phyloP scores from a whole-genome alignment of 768 basidiomycete genomes.

The Kwoniella sp. region DNA sequence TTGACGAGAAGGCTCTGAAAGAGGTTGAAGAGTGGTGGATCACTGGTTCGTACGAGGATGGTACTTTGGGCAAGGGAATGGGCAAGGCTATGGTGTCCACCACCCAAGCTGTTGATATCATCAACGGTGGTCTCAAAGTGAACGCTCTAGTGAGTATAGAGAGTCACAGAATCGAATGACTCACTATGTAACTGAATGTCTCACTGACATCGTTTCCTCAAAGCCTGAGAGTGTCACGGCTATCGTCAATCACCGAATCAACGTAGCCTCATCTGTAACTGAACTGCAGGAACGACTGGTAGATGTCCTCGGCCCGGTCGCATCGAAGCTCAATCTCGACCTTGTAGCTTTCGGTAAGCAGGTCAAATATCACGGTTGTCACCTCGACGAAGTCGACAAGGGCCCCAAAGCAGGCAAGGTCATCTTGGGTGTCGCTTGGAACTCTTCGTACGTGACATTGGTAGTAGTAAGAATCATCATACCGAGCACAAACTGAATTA shows the following conservation, averaged over 20 bases:
- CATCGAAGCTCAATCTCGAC: constrained; percentile 41
- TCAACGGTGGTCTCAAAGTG: constrained; percentile 48
- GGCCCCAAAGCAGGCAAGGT: constrained; percentile 40
- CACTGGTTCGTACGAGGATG: constrained; percentile 27
- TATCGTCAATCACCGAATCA: constrained; percentile 53
- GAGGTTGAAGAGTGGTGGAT: constrained; percentile 54
- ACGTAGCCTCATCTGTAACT: constrained; percentile 38
- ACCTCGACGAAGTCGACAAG: constrained; percentile 6
- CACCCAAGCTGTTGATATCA: constrained; percentile 48
- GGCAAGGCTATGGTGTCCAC: constrained; percentile 42
- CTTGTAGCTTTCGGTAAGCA: constrained; percentile 44
- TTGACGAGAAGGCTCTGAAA: constrained; percentile 60
- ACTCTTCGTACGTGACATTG: constrained; percentile 31
- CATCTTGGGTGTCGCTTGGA: constrained; percentile 37
- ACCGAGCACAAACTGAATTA: too few species aligned
- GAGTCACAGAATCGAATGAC: too few species aligned
- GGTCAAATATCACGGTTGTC: constrained; percentile 24
- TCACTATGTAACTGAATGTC: too few species aligned
- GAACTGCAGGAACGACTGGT: constrained; percentile 43
- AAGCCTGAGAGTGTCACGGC: constrained; percentile 49
- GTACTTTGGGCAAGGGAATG: constrained; percentile 19
- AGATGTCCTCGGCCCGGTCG: constrained; percentile 30
- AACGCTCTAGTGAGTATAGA: constrained; percentile 35
- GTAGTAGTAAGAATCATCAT: too few species aligned
- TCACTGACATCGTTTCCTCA: too few species aligned